phyloP scores from a whole-genome alignment of 2,329 filamentous ascomycete species.

The Venturia carpophila region DNA sequence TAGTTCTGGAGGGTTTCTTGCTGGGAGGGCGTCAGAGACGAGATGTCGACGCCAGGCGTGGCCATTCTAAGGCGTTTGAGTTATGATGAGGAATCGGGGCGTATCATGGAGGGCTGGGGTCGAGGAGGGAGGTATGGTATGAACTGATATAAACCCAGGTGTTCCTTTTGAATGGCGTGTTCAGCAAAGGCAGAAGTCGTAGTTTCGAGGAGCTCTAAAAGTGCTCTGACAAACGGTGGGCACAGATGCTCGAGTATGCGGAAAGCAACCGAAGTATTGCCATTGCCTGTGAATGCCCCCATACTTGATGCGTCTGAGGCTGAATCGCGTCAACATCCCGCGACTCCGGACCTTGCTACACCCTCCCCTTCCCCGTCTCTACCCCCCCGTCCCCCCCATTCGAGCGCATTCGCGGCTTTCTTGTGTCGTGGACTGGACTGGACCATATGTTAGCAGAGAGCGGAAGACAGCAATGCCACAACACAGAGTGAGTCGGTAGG shows the following conservation, averaged over 20 bases:
- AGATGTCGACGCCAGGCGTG: constrained; percentile 46
- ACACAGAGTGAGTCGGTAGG: constrained; percentile 1
- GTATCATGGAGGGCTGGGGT: background rate
- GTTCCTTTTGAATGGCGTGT: background rate
- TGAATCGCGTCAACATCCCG: background rate
- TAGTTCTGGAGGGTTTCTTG: constrained; percentile 82
- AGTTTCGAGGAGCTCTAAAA: too few relatives aligned
- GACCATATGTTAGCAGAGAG: background rate
- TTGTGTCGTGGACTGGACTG: background rate
- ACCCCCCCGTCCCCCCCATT: background rate
- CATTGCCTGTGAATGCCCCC: too few relatives aligned
- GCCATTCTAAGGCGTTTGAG: constrained; percentile 28
- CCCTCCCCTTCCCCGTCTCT: background rate
- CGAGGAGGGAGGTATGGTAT: background rate
- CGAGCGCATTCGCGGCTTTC: background rate
- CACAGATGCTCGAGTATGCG: background rate
- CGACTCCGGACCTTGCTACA: background rate
- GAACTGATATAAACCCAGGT: background rate
- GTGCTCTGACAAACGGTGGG: too few relatives aligned
- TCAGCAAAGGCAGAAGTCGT: too few relatives aligned
- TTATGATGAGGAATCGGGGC: constrained; percentile 12
- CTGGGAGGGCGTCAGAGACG: constrained; percentile 67
- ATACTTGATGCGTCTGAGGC: background rate
- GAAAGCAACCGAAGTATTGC: background rate
- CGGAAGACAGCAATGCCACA: constrained; percentile 4